These are phyloP conservation scores for Eutrema yunnanense DNA, from an alignment of 345 rosid species.

Conservation along the genomic window DNA sequence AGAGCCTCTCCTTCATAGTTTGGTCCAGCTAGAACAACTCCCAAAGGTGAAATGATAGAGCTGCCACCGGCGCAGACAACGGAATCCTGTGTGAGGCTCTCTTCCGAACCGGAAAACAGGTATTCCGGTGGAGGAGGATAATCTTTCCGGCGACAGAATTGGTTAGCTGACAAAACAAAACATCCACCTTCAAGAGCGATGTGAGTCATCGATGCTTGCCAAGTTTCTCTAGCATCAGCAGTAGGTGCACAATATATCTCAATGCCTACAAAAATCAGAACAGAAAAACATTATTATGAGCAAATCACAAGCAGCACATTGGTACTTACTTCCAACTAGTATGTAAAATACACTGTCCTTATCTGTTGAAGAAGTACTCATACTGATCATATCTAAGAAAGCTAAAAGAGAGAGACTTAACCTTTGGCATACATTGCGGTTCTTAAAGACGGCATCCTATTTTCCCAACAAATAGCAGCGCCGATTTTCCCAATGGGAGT, in stretches of 20 bases:
- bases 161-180: conserved; percentile 84
- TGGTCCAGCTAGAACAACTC: conserved; percentile 83
- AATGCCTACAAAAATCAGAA: conserved; percentile 41
- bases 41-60: conserved; percentile 80
- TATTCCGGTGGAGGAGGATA: conserved; percentile 92
- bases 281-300: not conserved
- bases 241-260: conserved; percentile 97
- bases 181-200: conserved; percentile 99
- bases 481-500: conserved; percentile 83
- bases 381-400: not conserved
- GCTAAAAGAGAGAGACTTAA: conserved; percentile 22
- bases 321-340: not conserved
- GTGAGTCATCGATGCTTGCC: conserved; percentile 91
- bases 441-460: conserved; percentile 88
- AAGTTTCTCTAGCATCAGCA: conserved; percentile 75
- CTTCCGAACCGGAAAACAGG: conserved; percentile 56
- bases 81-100: conserved; percentile 61
- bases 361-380: not conserved
- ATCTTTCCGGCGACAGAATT: conserved; percentile 79
- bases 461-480: conserved; percentile 94
- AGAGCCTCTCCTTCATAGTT: conserved; percentile 84
- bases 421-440: conserved; percentile 96
- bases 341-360: not conserved
- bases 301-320: not conserved
- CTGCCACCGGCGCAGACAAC: conserved; percentile 92